These are phyloP conservation scores for Loxodes magnus DNA, from an alignment of 73 alveolate species.

Conservation along the genomic window DNA sequence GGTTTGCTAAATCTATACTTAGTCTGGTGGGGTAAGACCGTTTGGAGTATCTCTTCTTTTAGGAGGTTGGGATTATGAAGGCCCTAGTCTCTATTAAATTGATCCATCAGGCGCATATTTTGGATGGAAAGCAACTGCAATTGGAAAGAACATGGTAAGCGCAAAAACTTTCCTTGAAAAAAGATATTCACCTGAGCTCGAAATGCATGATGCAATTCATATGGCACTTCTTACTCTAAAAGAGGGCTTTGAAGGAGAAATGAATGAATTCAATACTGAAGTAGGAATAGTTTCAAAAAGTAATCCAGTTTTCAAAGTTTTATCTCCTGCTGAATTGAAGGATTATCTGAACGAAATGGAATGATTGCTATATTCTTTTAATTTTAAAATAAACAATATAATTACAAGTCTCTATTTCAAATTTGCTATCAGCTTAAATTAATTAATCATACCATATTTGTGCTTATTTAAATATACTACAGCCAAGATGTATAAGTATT, in stretches of 20 bases:
- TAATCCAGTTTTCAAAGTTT: conserved; percentile 43
- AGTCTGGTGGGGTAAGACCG: conserved; percentile 93
- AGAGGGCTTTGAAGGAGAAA: conserved; percentile 83
- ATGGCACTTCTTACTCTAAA: conserved; percentile 77
- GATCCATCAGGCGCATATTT: conserved; percentile 91
- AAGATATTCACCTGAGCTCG: conserved; percentile 71
- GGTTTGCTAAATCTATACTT: conserved; percentile 77
- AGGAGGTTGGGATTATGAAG: conserved; percentile 91
- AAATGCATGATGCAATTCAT: conserved; percentile 87
- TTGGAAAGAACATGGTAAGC: conserved; percentile 72
- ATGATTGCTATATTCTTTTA: conserved; percentile 13
- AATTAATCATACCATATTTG: no score
- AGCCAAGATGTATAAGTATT: no score
- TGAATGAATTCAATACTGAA: conserved; percentile 59
- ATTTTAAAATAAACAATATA: background rate
- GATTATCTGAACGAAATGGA: conserved; percentile 71
- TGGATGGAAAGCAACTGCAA: conserved; percentile 86
- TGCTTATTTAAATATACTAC: no score
- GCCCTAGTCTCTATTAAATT: conserved; percentile 73
- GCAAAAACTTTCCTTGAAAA: conserved; percentile 85
- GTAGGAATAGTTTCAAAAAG: conserved; percentile 55
- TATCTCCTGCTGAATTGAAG: conserved; percentile 45
- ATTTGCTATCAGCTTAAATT: no score
- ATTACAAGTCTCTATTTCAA: background rate
- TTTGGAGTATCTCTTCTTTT: conserved; percentile 82